Evolutionary conservation across 2,329 filamentous ascomycete genomes (phyloP).

Genomic region (Paraconiothyrium brasiliense): DNA sequence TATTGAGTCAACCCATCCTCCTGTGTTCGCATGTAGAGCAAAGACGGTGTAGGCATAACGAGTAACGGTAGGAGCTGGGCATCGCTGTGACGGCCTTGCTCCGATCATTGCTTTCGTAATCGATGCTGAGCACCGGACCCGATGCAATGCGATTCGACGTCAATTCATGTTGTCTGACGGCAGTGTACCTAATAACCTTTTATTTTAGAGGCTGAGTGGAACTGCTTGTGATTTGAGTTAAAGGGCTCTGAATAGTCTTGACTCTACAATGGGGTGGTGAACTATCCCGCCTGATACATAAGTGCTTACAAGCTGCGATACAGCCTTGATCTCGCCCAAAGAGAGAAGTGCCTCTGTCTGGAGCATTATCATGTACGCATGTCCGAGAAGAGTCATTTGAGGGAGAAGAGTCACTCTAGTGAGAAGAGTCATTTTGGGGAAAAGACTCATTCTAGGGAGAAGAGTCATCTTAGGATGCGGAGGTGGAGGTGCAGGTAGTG

Average conservation of each 20-base stretch:
- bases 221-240: too few species aligned
- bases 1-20: conserved; percentile 13
- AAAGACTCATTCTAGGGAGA: too few species aligned
- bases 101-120: neutral
- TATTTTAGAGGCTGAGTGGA: neutral
- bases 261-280: too few species aligned
- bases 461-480: neutral
- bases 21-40: conserved; percentile 1
- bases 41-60: conserved; percentile 22
- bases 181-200: neutral
- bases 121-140: neutral
- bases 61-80: conserved; percentile 27
- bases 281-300: too few species aligned
- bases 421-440: neutral
- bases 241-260: too few species aligned
- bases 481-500: neutral
- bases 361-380: neutral
- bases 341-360: too few species aligned
- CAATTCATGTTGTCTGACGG: neutral
- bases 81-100: conserved; percentile 9
- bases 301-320: too few species aligned
- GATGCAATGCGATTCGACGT: neutral
- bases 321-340: too few species aligned
- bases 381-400: neutral
- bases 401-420: too few species aligned